A percentile compares a stretch with the other conserved stretches of the same genome.
Evolutionary conservation across 2,329 filamentous ascomycete genomes (phyloP).

Genomic region (Botrytis aclada): DNA sequence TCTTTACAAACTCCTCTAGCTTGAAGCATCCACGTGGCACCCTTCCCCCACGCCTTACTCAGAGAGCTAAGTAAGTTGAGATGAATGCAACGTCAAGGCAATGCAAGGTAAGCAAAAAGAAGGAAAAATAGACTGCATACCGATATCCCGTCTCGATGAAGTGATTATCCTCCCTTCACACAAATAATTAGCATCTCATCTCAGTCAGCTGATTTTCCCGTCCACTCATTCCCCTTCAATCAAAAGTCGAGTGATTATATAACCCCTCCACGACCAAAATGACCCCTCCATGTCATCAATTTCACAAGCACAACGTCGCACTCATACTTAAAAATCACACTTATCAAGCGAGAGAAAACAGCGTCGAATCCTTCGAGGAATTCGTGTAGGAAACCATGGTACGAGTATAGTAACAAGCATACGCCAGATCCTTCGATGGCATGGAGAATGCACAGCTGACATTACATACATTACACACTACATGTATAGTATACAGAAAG

Average conservation of each 20-base stretch:
- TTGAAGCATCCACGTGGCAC: background rate
- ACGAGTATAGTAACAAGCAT: background rate
- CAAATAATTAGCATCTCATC: constrained; percentile 1
- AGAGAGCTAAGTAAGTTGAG: constrained; percentile 10
- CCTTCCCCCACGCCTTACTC: background rate
- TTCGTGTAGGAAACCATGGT: background rate
- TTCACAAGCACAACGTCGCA: constrained; percentile 5
- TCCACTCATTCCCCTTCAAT: constrained; percentile 2
- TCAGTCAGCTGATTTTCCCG: background rate
- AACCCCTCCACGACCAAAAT: background rate
- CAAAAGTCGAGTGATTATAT: background rate
- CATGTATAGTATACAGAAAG: background rate
- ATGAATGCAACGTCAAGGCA: constrained; percentile 10
- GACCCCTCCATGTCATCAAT: constrained; percentile 15
- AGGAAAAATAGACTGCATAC: constrained; percentile 19
- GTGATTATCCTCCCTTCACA: constrained; percentile 38
- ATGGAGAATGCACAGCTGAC: constrained; percentile 13
- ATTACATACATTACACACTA: background rate
- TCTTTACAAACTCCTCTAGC: constrained; percentile 16
- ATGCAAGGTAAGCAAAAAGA: background rate
- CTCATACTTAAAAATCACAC: background rate
- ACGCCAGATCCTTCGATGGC: constrained; percentile 6
- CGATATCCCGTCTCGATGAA: constrained; percentile 39
- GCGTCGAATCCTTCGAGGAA: background rate
- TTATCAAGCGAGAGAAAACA: background rate